A percentile compares a stretch with the other conserved stretches of the same genome.
These are phyloP conservation scores for Pyrenochaeta sp. DNA, from an alignment of 2,329 filamentous ascomycete species.

Conservation along the genomic window DNA sequence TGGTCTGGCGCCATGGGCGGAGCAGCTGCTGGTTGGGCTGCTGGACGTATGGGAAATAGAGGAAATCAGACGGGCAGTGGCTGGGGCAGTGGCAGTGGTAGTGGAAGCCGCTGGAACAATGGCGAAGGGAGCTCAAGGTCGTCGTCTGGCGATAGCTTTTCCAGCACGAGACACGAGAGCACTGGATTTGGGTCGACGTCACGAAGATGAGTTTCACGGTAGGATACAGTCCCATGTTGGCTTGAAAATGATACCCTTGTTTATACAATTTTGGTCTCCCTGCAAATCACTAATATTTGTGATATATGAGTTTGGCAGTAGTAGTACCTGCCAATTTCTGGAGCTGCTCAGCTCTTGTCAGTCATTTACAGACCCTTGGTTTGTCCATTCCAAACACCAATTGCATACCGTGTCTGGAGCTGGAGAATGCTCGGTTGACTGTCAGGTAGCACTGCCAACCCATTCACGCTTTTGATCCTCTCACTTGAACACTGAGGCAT, in stretches of 20 bases:
- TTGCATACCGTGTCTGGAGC: too few relatives aligned
- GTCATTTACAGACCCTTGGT: too few relatives aligned
- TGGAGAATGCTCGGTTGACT: too few relatives aligned
- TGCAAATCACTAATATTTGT: too few relatives aligned
- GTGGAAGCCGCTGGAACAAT: conserved; percentile 43
- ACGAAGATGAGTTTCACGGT: conserved; percentile 33
- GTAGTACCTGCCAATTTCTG: too few relatives aligned
- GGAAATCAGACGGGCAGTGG: conserved; percentile 51
- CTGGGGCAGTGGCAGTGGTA: conserved; percentile 40
- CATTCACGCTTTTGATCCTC: too few relatives aligned
- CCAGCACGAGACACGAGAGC: conserved; percentile 67
- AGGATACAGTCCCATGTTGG: conserved; percentile 14
- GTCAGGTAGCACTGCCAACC: too few relatives aligned
- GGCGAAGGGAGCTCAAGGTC: conserved; percentile 49
- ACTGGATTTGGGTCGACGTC: conserved; percentile 77
- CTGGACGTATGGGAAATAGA: conserved; percentile 57
- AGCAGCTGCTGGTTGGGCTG: conserved; percentile 73
- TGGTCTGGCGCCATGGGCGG: conserved; percentile 75
- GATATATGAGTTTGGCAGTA: too few relatives aligned
- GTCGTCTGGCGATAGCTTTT: conserved; percentile 47
- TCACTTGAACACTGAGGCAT: conserved; percentile 3
- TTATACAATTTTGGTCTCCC: too few relatives aligned
- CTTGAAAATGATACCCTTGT: conserved; percentile 43
- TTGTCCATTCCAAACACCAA: too few relatives aligned
- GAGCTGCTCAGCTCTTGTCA: too few relatives aligned